Evolutionary conservation across 192 early-diverging fungal genomes (phyloP), one percentile per base, ranked within the genome.

Genomic region (Funneliformis mosseae): DNA sequence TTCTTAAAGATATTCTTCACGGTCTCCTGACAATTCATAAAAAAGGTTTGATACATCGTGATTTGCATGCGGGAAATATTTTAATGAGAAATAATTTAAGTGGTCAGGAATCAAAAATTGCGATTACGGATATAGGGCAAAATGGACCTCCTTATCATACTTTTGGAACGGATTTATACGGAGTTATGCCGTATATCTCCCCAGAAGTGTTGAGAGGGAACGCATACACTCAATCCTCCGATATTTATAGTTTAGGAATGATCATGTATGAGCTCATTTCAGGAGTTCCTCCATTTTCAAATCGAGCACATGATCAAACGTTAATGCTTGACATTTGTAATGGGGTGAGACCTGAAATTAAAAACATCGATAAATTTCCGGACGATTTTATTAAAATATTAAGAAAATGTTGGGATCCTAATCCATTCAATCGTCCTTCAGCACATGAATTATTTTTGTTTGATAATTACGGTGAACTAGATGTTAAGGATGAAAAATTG

Each of bases 21-120:
- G 77, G 84, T 23, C 75, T 85, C 4, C 73, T 74, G 45, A 77
- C 64, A 3, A 81, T 84, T 6, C 85, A 87, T 73, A 82, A 87
- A 55, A 80, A 78, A 28, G 84, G 80, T 4, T 83, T 87, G 41
- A 69, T 83, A 42, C 85, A 87, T 66, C 73, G 83, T 18, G 81
- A 87, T 75, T 78, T 87, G 7, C 85, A 87, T 78, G 82, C 80
- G 71, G 84, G 84, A 33, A 87, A 87, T 70, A 87, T 87, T 27
- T 69, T 85, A 81, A 85, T 80, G 43, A 72, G 79, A 62, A 23
- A 48, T 75, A 11, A 27, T 28, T 10, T 55, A 7, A 55, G 6
- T 55, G 50, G 50, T 21, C 9, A 23, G 27, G 27, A 64, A 64
- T 64, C 63, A 64, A 71, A 21, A 41, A 45, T 39, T 2, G 28